Evolutionary conservation across 352 stramenopile genomes (phyloP), one percentile per base, ranked within the genome.

Genomic region (Phytopythium boreale): DNA sequence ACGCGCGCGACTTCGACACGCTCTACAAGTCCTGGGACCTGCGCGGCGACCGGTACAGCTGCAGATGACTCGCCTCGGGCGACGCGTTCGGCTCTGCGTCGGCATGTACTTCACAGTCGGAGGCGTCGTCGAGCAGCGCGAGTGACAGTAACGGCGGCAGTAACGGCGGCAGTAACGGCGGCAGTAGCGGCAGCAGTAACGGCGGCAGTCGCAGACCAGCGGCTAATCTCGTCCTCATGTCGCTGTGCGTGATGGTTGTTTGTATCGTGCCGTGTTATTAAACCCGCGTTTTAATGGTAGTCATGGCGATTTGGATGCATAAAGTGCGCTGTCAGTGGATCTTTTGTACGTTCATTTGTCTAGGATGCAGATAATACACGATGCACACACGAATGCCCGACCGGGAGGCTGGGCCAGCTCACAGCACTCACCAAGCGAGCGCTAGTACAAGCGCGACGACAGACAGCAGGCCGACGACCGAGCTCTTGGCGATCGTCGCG

Each of bases 11-110:
- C 50, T 72, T 79, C 20, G 75, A 79, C 56, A 82, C 75, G 31
- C 58, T 79, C 22, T 82, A 71, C 63, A 79, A 77, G 69, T 59
- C 53, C 41, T 44, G 77, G 61, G 65, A 67, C 44, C 59, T 82
- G 22, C 61, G 74, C 44, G 67, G 43, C 10, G 68, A 77, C 46
- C 74, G 74, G 12, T 82, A 77, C 60, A 75, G 64, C 55, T 80
- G 73, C 50, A 65, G 69, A n/a, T 60, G 55, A 60, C 55, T 60
- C 3, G n/a, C 36, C 4, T 60, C 34, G 36, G 34, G 36, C 55
- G 39, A 46, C n/a, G 55, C 34, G 12, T 60, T 36, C 14, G 22
- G 55, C 14, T 60, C 55, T 3, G 50, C 9, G 43, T 36, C 49
- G 26, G 49, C 49, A 0, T 56, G 10, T 6, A 4, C 49, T 12